Conservation (phyloP, 768 basidiomycete genomes). For the Clathrus columnatus region DNA sequence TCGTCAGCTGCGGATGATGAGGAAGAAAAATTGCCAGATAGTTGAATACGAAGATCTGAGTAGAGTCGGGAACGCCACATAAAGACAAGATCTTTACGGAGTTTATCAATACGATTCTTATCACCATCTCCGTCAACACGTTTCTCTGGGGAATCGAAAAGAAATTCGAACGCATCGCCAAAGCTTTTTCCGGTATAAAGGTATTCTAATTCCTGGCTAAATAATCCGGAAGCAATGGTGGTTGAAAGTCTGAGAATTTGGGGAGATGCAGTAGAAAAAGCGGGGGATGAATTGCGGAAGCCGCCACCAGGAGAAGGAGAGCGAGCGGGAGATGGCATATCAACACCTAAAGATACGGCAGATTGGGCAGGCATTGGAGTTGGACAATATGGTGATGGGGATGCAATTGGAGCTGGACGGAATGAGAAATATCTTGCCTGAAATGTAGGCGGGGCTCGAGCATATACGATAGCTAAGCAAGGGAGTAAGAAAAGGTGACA, state of each 20-base stretch:
- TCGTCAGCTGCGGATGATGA: conserved; percentile 7
- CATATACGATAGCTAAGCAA: conserved; percentile 78
- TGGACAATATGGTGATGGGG: conserved; percentile 42
- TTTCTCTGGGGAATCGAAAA: conserved; percentile 54
- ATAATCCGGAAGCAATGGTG: conserved; percentile 67
- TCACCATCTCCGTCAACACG: conserved; percentile 35
- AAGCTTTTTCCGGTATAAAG: conserved; percentile 90
- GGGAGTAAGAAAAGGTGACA: neutral
- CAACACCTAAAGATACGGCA: conserved; percentile 46
- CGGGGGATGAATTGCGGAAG: conserved; percentile 28
- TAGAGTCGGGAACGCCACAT: conserved; percentile 96
- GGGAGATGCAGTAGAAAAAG: conserved; percentile 29
- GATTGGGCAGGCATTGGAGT: conserved; percentile 52
- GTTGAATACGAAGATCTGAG: conserved; percentile 79
- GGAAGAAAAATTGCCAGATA: conserved; percentile 61
- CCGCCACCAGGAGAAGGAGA: conserved; percentile 30
- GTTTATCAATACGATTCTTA: conserved; percentile 66
- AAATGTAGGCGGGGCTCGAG: conserved; percentile 87
- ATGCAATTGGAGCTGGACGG: conserved; percentile 44
- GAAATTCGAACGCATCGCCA: conserved; percentile 80
- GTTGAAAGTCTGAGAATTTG: conserved; percentile 55
- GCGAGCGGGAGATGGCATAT: conserved; percentile 33
- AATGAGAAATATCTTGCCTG: conserved; percentile 84
- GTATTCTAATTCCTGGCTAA: conserved; percentile 87
- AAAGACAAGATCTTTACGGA: conserved; percentile 88